Base-by-base conservation (phyloP, 768 basidiomycete genomes). In the Cyclocybe cylindracea region DNA sequence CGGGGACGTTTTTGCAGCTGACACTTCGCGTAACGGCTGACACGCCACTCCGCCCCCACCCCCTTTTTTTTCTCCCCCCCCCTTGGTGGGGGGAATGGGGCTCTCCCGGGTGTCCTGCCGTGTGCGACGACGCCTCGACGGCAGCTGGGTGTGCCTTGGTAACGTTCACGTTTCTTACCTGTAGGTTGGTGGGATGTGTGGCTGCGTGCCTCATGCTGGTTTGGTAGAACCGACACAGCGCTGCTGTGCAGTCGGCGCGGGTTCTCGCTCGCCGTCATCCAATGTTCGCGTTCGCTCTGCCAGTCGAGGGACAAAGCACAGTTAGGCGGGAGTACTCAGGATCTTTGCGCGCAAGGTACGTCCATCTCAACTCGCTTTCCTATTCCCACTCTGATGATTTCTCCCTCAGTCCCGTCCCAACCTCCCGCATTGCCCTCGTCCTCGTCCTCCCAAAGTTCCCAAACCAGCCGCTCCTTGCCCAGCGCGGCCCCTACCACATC, bases 281-380 rank as follows among this genome's bases (percentile, higher is more conserved):
- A 50, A 14, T 55, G 54, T 10, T 16, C 54, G 7, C 44, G 40
- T 11, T n/a, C 35, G 16, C 16, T 13, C 8, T 55, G 54, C 45
- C 24, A 7, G 16, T 44, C 8, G 54, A 55, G 14, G 49, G 47
- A 13, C 33, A 37, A 14, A 38, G 49, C 7, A 24, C 46, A 9
- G 46, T 47, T 1, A 32, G 32, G n/a, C n/a, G 3, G 49, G 46
- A 0, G 35, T 48, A 1, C 31, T 48, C n/a, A 19, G 14, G 49
- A 48, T 11, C 13, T 51, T 5, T 55, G 54, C 13, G 35, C 19
- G 7, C n/a, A 29, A 13, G 33, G 54, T 55, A 34, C 34, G 54
- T 51, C 14, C 35, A 44, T n/a, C 14, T 39, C 4, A 31, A 2
- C 36, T 36, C 2, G 31, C 32, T 2, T n/a, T 2, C 5, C 4